These are phyloP conservation scores for Kluyveromyces aestuarii DNA, from an alignment of 805 yeast genomes.

Conservation along the genomic window DNA sequence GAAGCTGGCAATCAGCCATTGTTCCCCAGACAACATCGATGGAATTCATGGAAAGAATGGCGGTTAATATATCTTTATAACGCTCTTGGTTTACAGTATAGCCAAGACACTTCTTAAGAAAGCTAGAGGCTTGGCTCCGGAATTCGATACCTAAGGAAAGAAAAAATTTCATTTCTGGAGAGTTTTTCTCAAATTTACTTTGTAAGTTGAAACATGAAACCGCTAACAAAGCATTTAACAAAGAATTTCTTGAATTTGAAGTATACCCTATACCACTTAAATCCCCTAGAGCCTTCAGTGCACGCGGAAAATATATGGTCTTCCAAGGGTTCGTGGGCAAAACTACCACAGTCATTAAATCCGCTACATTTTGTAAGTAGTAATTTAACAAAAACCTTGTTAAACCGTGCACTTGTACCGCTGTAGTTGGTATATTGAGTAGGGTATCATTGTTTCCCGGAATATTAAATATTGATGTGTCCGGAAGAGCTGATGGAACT, in stretches of 20 bases:
- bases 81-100: constrained; percentile 48
- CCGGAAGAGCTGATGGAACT: constrained; percentile 12
- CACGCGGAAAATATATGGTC: constrained; percentile 76
- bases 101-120: constrained; percentile 50
- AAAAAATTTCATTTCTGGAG: constrained; percentile 61
- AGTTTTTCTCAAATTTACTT: constrained; percentile 57
- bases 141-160: constrained; percentile 64
- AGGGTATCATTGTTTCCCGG: constrained; percentile 11
- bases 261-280: constrained; percentile 64
- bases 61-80: constrained; percentile 77
- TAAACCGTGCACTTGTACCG: constrained; percentile 57
- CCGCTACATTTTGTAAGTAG: constrained; percentile 69
- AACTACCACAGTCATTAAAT: constrained; percentile 63
- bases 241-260: constrained; percentile 65
- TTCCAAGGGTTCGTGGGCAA: constrained; percentile 81
- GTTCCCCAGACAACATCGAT: constrained; percentile 89
- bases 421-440: constrained; percentile 46
- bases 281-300: constrained; percentile 75
- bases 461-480: constrained; percentile 8
- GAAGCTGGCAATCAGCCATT: constrained; percentile 74
- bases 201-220: constrained; percentile 76
- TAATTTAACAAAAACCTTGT: constrained; percentile 64
- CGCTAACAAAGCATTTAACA: constrained; percentile 70
- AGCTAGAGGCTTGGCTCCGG: constrained; percentile 64
- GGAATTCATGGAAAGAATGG: constrained; percentile 77